Evolutionary conservation across 345 rosid species (phyloP).

Genomic region (Rhizophora apiculata): DNA sequence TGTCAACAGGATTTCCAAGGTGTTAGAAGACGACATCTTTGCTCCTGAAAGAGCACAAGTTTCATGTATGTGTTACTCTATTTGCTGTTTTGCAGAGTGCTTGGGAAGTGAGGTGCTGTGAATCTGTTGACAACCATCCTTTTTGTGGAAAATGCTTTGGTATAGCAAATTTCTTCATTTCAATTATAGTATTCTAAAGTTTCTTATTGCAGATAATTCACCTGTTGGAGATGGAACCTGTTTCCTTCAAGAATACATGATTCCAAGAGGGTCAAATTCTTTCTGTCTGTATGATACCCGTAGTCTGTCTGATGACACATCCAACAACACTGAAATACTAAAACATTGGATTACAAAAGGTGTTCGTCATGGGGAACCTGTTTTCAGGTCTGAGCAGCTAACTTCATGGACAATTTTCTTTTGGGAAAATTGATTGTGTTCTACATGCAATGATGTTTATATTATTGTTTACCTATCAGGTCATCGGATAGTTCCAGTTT

Average conservation of each 20-base stretch:
- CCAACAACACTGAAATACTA: slow-evolving; percentile 43
- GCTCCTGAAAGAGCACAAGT: slow-evolving; percentile 73
- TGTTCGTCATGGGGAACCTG: slow-evolving; percentile 54
- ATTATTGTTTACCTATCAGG: slow-evolving; percentile 38
- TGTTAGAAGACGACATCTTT: slow-evolving; percentile 53
- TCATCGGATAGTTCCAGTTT: slow-evolving; percentile 47
- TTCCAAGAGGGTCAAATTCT: slow-evolving; percentile 60
- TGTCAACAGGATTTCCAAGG: slow-evolving; percentile 63
- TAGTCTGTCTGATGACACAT: slow-evolving; percentile 39
- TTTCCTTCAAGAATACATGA: slow-evolving; percentile 67
- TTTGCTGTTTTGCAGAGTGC: slow-evolving; percentile 1
- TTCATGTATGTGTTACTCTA: slow-evolving; percentile 47
- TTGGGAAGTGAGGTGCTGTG: neutral
- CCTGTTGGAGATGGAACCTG: slow-evolving; percentile 54
- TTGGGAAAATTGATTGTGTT: neutral
- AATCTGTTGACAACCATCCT: neutral
- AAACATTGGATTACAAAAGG: slow-evolving; percentile 62
- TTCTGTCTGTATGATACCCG: slow-evolving; percentile 73
- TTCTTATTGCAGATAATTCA: slow-evolving; percentile 40
- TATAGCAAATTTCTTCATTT: neutral
- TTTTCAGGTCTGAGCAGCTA: slow-evolving; percentile 43
- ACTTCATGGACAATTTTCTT: slow-evolving; percentile 4
- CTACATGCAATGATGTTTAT: slow-evolving; percentile 7
- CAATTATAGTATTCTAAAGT: neutral
- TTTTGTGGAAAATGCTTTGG: neutral